Base-by-base conservation (phyloP, 192 early-diverging fungal species). In the Gaertneriomyces semiglobifer region DNA sequence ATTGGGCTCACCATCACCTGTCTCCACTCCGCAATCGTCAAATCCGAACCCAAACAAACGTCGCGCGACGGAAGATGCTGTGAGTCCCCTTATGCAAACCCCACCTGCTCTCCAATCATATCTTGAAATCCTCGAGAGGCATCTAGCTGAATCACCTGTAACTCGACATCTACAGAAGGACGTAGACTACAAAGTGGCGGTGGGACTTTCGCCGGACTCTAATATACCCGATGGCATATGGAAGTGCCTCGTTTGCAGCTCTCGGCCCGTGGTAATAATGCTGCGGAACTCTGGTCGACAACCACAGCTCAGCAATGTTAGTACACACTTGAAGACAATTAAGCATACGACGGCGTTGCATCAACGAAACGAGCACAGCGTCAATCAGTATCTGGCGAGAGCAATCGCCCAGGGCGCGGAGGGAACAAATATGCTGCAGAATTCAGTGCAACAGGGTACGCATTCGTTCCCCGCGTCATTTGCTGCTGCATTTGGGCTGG, bases 241-340 rank as follows among this genome's bases (percentile, higher is more conserved):
- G 69, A 63, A 65, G 46, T 71, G 69, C 53, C 62, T 71, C n/a
- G 43, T 65, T 6, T 71, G 69, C 46, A 63, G 25, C 47, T 65
- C 62, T 6, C 61, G 69, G 5, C 69, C 69, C 16, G 63, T 71
- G 6, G 65, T 62, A 6, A 71, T 71, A 39, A 53, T 62, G 8
- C 62, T 71, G n/a, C 62, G 69, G 57, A 71, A 71, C 39, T 53
- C 55, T 33, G 69, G 69, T 8, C 60, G 69, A 18, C 69, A 71
- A 43, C 69, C 69, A n/a, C 69, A 71, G 61, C 62, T 71, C 11
- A 59, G 55, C 3, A 71, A 71, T 58, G 69, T 71, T 0, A 46
- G 69, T 44, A 71, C 69, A 10, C 69, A 71, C 39, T 43, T 71
- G 9, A 71, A 71, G 47, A 71, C 69, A 11, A 57, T 71, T 12